Percentiles rank a stretch among this genome's conserved stretches.
Evolutionary conservation across 2,329 filamentous ascomycete species (phyloP).

Genomic region (Gaeumannomyces sp.): DNA sequence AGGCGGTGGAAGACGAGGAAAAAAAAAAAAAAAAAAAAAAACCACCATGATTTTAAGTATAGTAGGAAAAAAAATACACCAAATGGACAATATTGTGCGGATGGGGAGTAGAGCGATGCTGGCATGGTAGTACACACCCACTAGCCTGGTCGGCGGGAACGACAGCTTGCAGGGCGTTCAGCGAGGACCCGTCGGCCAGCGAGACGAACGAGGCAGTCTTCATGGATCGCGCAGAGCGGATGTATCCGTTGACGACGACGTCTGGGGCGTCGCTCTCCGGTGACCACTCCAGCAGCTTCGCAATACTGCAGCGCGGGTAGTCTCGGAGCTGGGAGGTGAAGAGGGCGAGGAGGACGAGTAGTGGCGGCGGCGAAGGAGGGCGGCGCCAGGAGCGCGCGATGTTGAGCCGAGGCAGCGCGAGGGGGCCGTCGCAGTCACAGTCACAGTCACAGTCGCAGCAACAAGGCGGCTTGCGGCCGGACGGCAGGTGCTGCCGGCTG

Average conservation of each 20-base stretch:
- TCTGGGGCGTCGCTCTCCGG: slow-evolving; percentile 37
- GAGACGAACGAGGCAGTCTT: slow-evolving; percentile 79
- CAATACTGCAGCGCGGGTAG: slow-evolving; percentile 38
- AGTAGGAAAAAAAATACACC: slow-evolving; percentile 12
- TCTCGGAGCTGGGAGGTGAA: not conserved
- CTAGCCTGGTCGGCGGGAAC: slow-evolving; percentile 64
- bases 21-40: slow-evolving; percentile 9
- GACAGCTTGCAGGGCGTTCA: slow-evolving; percentile 73
- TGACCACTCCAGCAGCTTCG: slow-evolving; percentile 49
- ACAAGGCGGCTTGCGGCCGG: slow-evolving; percentile 4
- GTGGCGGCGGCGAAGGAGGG: not conserved
- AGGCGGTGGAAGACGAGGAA: not conserved
- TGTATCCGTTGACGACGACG: slow-evolving; percentile 67
- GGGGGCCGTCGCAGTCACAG: too few species aligned
- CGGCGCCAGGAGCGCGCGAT: not conserved
- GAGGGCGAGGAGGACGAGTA: not conserved
- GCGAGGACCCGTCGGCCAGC: slow-evolving; percentile 79
- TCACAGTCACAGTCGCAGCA: not conserved
- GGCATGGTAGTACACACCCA: slow-evolving; percentile 49
- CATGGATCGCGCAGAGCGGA: slow-evolving; percentile 80
- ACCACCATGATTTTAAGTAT: not conserved
- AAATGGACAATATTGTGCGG: slow-evolving; percentile 6
- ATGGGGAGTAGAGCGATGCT: not conserved
- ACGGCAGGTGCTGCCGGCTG: slow-evolving; percentile 2
- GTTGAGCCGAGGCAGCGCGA: not conserved